Base-by-base conservation (phyloP, 2,329 filamentous ascomycete species). In the Phoma herbarum region DNA sequence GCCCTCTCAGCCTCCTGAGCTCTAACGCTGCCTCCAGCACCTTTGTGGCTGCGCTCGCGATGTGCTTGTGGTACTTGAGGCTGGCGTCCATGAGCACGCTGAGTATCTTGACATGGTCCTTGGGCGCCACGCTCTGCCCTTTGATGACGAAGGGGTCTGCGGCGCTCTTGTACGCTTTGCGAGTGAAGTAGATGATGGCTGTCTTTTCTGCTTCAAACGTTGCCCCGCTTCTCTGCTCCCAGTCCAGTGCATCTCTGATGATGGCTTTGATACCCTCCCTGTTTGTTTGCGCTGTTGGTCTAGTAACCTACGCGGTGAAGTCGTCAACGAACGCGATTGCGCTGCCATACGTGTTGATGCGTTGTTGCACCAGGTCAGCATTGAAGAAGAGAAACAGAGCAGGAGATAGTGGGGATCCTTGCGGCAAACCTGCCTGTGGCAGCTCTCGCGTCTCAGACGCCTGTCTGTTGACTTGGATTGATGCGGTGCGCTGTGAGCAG, bases 111-210 rank as follows among this genome's bases (percentile, higher is more conserved):
- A 59, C 56, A 39, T 59, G 46, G 41, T 59, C 50, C 28, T 56
- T 61, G 20, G 55, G 55, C 33, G 46, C 20, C 33, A 37, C 33
- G 33, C 33, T 37, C 33, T 37, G 33, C 33, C 33, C 33, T 10
- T 37, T 37, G 33, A 37, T 37, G 16, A 37, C 33, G 33, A 37
- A 37, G 33, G 33, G 33, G 33, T 37, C 33, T 18, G 33, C 16
- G 9, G 33, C 33, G 33, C 33, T 37, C 33, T 37, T 37, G 33
- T 37, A 37, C 9, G 33, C 33, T 44, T 46, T 73, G 41, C 65
- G 52, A 12, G 71, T 69, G 56, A 77, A 76, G 66, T 76, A 61
- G 63, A 75, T 74, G 33, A 74, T 64, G 7, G 66, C 66, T 31
- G 68, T 77, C 65, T 76, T 76, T 23, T 73, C 68, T 23, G 64